Percentiles rank a stretch among this genome's conserved stretches.
Conservation (phyloP, 768 basidiomycete genomes). For the Leccinum incarnatum region DNA sequence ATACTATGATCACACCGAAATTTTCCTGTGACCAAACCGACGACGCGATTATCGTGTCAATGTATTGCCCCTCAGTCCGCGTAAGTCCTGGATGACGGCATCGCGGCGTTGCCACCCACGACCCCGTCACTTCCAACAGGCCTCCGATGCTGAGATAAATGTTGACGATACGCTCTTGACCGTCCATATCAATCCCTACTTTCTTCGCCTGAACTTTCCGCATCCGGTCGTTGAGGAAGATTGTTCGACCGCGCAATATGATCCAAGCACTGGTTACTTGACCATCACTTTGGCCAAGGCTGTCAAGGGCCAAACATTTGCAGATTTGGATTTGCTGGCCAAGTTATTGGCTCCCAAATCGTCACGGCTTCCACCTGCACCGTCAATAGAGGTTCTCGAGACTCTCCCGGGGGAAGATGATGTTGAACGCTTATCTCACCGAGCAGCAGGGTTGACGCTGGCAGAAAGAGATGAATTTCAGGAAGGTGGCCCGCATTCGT, state of each 20-base stretch:
- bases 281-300: conserved; percentile 73
- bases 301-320: conserved; percentile 60
- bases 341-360: conserved; percentile 71
- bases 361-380: conserved; percentile 31
- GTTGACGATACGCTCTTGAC: conserved; percentile 69
- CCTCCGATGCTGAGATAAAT: conserved; percentile 76
- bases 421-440: conserved; percentile 41
- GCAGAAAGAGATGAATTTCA: conserved; percentile 54
- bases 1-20: conserved; percentile 69
- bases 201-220: conserved; percentile 75
- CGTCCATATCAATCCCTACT: conserved; percentile 81
- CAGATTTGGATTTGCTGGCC: conserved; percentile 75
- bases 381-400: conserved; percentile 59
- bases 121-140: conserved; percentile 43
- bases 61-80: conserved; percentile 73
- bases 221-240: conserved; percentile 63
- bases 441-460: conserved; percentile 46
- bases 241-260: conserved; percentile 66
- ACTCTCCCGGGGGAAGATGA: conserved; percentile 28
- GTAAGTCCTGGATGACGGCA: conserved; percentile 37
- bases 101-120: conserved; percentile 9
- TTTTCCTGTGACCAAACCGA: conserved; percentile 69
- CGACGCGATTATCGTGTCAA: conserved; percentile 50
- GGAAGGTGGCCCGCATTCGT: conserved; percentile 40
- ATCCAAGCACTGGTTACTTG: conserved; percentile 75